Conservation (phyloP, 306 rosid species). For the Vigna mungo region DNA sequence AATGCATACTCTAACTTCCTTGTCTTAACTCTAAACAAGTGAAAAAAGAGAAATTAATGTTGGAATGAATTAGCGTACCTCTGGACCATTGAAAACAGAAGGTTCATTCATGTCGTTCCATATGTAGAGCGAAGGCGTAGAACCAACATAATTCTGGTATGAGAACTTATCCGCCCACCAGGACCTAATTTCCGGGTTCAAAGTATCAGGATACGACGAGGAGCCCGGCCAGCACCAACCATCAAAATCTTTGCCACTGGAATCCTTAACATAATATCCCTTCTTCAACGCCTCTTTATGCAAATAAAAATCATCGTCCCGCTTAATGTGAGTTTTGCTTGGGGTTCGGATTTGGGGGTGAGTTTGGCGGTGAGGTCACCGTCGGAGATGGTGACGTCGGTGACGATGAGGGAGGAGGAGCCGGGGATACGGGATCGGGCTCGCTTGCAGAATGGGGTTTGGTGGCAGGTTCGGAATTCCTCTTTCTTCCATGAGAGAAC, state of each 20-base stretch:
- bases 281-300: conserved; percentile 84
- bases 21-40: conserved; percentile 29
- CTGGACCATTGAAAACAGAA: conserved; percentile 98
- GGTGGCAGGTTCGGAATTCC: conserved; percentile 87
- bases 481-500: conserved; percentile 89
- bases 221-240: conserved; percentile 99
- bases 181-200: conserved; percentile 80
- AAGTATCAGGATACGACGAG: conserved; percentile 78
- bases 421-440: conserved; percentile 77
- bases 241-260: conserved; percentile 80
- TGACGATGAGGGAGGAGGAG: conserved; percentile 64
- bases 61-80: conserved; percentile 63
- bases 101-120: conserved; percentile 99
- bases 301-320: conserved; percentile 69
- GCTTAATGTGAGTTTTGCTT: conserved; percentile 75
- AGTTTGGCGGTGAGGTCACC: conserved; percentile 87
- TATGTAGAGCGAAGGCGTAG: conserved; percentile 90
- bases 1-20: background rate
- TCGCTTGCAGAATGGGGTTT: conserved; percentile 94
- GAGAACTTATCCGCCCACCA: conserved; percentile 96
- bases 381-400: conserved; percentile 58
- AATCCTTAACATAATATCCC: conserved; percentile 94
- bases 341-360: conserved; percentile 38
- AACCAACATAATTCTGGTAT: conserved; percentile 72
- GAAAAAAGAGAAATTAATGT: background rate